A percentile compares a stretch with the other conserved stretches of the same genome.
Evolutionary conservation across 2,329 filamentous ascomycete genomes (phyloP).

Genomic region (Penicillium janthinellum): DNA sequence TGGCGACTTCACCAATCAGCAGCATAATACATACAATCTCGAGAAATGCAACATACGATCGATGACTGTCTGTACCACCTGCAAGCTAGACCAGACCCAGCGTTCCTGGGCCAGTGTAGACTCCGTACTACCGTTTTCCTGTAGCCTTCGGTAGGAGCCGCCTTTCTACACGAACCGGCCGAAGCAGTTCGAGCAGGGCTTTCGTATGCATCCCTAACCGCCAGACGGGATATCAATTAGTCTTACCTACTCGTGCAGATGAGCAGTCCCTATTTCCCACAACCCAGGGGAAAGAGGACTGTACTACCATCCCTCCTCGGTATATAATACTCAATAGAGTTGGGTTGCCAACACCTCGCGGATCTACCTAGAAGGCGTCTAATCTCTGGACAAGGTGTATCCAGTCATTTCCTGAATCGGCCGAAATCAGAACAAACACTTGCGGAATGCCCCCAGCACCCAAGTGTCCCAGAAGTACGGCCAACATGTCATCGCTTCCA

Average conservation of each 20-base stretch:
- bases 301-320: background rate
- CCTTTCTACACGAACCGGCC: background rate
- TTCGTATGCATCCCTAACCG: background rate
- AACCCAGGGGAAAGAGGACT: background rate
- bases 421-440: background rate
- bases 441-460: background rate
- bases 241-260: too few species aligned
- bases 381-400: background rate
- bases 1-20: background rate
- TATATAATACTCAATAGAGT: background rate
- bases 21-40: conserved; percentile 1
- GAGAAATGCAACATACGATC: conserved; percentile 1
- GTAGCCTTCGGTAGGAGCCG: background rate
- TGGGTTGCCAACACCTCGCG: background rate
- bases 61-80: conserved; percentile 4
- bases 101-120: background rate
- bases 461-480: background rate
- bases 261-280: background rate
- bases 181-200: background rate
- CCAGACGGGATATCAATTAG: background rate
- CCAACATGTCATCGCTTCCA: conserved; percentile 18
- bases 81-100: background rate
- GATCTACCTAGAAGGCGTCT: background rate
- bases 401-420: background rate
- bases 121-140: conserved; percentile 6